Conservation (phyloP, 345 rosid species). For the Carallia pectinifolia region DNA sequence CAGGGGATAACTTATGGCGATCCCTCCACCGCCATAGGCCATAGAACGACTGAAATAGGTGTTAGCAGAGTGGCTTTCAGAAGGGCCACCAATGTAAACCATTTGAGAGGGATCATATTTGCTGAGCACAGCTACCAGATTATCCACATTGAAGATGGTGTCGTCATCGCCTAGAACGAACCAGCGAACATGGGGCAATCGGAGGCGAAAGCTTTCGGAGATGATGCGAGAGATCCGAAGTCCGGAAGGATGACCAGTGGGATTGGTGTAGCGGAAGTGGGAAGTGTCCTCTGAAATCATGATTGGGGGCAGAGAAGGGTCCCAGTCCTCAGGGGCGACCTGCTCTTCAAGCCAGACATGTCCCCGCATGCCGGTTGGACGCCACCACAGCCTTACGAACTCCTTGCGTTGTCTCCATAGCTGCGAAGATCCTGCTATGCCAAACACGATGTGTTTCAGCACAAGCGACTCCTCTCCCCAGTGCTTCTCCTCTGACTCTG, state of each 20-base stretch:
- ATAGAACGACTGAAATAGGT: constrained; percentile 77
- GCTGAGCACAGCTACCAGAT: constrained; percentile 59
- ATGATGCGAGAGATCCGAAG: constrained; percentile 84
- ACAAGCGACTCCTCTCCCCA: constrained; percentile 22
- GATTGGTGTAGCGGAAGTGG: constrained; percentile 84
- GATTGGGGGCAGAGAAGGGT: constrained; percentile 61
- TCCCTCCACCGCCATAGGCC: constrained; percentile 98
- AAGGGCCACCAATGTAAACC: constrained; percentile 77
- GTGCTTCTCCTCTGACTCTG: constrained; percentile 16
- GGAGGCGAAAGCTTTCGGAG: constrained; percentile 63
- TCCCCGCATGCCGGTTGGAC: constrained; percentile 64
- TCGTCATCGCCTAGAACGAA: constrained; percentile 90
- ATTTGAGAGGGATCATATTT: constrained; percentile 77
- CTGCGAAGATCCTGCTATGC: constrained; percentile 87
- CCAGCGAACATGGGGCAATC: constrained; percentile 68
- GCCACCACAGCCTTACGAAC: constrained; percentile 89
- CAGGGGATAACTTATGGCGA: constrained; percentile 80
- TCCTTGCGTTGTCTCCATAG: constrained; percentile 81
- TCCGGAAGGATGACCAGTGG: constrained; percentile 90
- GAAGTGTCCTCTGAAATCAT: constrained; percentile 85
- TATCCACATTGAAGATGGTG: constrained; percentile 71
- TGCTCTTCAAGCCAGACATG: constrained; percentile 84
- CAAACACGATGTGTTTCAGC: constrained; percentile 63
- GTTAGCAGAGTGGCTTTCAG: constrained; percentile 92
- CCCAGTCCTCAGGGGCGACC: constrained; percentile 40